Percentiles rank a stretch among this genome's conserved stretches.
phyloP scores from a whole-genome alignment of 306 rosid genomes.

The Rosa chinensis region DNA sequence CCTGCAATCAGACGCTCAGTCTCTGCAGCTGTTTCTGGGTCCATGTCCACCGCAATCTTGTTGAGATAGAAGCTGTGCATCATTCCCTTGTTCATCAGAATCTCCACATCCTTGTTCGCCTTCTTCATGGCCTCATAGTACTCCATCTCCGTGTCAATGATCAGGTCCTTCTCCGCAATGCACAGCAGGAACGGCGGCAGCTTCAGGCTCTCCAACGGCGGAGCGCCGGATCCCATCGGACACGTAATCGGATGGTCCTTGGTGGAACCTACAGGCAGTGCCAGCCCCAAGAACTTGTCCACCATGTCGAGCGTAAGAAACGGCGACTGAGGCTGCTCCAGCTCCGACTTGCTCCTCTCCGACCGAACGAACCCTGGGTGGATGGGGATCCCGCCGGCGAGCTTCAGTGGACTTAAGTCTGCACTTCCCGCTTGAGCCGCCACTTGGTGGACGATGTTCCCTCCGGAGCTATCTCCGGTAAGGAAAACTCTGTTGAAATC shows the following conservation, averaged over 20 bases:
- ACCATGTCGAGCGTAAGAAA: slow-evolving; percentile 64
- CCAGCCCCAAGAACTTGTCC: slow-evolving; percentile 54
- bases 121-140: slow-evolving; percentile 68
- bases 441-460: slow-evolving; percentile 56
- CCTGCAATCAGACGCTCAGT: slow-evolving; percentile 31
- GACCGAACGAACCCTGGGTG: slow-evolving; percentile 64
- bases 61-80: slow-evolving; percentile 66
- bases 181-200: slow-evolving; percentile 65
- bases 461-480: slow-evolving; percentile 77
- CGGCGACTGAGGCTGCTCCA: slow-evolving; percentile 63
- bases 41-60: slow-evolving; percentile 47
- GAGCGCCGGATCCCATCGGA: slow-evolving; percentile 55
- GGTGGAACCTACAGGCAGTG: slow-evolving; percentile 45
- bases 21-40: slow-evolving; percentile 37
- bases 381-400: slow-evolving; percentile 58
- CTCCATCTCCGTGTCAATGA: slow-evolving; percentile 58
- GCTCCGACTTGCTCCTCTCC: slow-evolving; percentile 55
- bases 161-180: slow-evolving; percentile 57
- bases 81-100: slow-evolving; percentile 45
- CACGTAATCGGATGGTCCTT: slow-evolving; percentile 77
- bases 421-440: slow-evolving; percentile 35
- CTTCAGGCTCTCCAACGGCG: slow-evolving; percentile 33
- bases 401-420: slow-evolving; percentile 39
- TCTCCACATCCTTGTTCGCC: slow-evolving; percentile 48
- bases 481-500: slow-evolving; percentile 66